Percentiles rank a stretch among this genome's conserved stretches.
phyloP scores from a whole-genome alignment of 1,139 yeast genomes.

The Geotrichum citri-aurantii region DNA sequence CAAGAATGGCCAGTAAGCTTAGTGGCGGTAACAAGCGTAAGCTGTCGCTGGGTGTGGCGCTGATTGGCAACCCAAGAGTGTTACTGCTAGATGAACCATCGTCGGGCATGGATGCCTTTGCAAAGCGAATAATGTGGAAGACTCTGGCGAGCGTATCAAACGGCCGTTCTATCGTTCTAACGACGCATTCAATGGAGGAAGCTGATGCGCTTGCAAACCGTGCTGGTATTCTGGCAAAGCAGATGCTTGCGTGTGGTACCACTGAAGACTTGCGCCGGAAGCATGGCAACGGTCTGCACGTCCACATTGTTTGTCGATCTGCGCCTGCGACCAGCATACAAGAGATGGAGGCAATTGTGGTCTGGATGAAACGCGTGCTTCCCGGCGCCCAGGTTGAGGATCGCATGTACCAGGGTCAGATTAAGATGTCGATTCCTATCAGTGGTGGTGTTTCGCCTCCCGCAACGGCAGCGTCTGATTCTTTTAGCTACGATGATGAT shows the following conservation, averaged over 20 bases:
- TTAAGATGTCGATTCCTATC: constrained; percentile 30
- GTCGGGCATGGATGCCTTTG: constrained; percentile 75
- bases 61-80: constrained; percentile 86
- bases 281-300: constrained; percentile 31
- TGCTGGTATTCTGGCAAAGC: constrained; percentile 35
- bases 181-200: constrained; percentile 40
- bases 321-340: constrained; percentile 29
- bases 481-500: background rate
- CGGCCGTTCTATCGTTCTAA: constrained; percentile 35
- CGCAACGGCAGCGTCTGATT: background rate
- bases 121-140: constrained; percentile 39
- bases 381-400: constrained; percentile 31
- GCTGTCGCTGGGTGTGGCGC: constrained; percentile 93
- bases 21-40: constrained; percentile 99
- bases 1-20: constrained; percentile 40
- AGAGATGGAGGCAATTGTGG: constrained; percentile 27
- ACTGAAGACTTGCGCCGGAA: constrained; percentile 28
- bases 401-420: constrained; percentile 34
- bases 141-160: constrained; percentile 32
- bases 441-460: background rate
- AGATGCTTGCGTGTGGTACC: constrained; percentile 34
- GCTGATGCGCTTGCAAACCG: constrained; percentile 38
- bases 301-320: constrained; percentile 30
- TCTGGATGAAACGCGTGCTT: constrained; percentile 22
- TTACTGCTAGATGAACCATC: constrained; percentile 94